Percentiles rank a stretch among this genome's conserved stretches.
phyloP scores from a whole-genome alignment of 768 basidiomycete genomes.

The Imleria badia region DNA sequence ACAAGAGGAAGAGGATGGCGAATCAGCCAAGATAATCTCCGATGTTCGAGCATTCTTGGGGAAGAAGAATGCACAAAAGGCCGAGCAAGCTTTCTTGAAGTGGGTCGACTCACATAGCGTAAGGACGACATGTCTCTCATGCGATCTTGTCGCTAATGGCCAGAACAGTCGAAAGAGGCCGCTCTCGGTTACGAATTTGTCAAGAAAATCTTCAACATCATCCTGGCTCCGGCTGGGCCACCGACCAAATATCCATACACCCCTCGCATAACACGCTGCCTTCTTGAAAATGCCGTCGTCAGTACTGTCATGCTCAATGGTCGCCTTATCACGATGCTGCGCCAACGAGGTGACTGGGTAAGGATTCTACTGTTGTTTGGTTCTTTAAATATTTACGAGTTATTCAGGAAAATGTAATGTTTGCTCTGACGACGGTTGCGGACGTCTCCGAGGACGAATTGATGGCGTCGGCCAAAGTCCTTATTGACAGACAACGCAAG shows the following conservation, averaged over 20 bases:
- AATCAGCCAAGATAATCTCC: slow-evolving; percentile 35
- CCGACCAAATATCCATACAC: slow-evolving; percentile 45
- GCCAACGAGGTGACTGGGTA: slow-evolving; percentile 68
- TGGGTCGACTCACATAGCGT: slow-evolving; percentile 49
- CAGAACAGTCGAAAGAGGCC: slow-evolving; percentile 16
- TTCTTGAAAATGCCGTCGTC: slow-evolving; percentile 58
- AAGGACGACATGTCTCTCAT: neutral
- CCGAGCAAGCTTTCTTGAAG: slow-evolving; percentile 58
- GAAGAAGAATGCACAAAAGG: slow-evolving; percentile 47
- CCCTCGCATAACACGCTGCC: slow-evolving; percentile 51
- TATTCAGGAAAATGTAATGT: slow-evolving; percentile 39
- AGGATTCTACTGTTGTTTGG: slow-evolving; percentile 8
- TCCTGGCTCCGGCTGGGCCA: slow-evolving; percentile 46
- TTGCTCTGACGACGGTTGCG: slow-evolving; percentile 52
- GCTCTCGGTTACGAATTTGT: slow-evolving; percentile 51
- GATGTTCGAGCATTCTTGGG: slow-evolving; percentile 42
- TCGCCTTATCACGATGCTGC: slow-evolving; percentile 54
- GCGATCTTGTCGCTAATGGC: neutral
- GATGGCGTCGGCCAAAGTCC: slow-evolving; percentile 47
- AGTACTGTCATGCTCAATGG: slow-evolving; percentile 62
- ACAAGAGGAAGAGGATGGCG: slow-evolving; percentile 18
- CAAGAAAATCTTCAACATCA: slow-evolving; percentile 51
- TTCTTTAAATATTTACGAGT: neutral
- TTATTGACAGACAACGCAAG: slow-evolving; percentile 41
- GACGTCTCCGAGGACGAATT: slow-evolving; percentile 71